These are phyloP conservation scores for Sporothrix schenckii DNA, from an alignment of 2,329 filamentous ascomycete species.

Conservation along the genomic window DNA sequence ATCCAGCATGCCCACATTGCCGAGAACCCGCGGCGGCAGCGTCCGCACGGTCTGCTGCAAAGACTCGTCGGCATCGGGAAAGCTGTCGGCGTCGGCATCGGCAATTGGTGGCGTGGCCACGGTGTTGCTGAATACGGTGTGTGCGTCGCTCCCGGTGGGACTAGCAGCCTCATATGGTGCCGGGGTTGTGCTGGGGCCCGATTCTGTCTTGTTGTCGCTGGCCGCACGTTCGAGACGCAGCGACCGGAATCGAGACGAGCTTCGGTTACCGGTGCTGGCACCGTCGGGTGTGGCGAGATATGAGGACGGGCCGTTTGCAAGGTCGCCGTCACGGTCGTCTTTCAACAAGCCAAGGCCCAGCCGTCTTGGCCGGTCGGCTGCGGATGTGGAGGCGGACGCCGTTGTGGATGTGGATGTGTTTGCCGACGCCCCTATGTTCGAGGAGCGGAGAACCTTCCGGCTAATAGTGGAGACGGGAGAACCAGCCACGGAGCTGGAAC, in stretches of 20 bases:
- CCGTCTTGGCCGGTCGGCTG: constrained; percentile 48
- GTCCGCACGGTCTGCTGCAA: constrained; percentile 52
- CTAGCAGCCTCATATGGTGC: constrained; percentile 55
- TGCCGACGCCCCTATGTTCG: constrained; percentile 29
- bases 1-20: constrained; percentile 77
- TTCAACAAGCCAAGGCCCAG: constrained; percentile 38
- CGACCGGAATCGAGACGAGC: constrained; percentile 48
- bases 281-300: constrained; percentile 60
- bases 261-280: constrained; percentile 41
- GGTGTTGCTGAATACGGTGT: constrained; percentile 64
- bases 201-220: constrained; percentile 49
- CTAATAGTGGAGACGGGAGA: constrained; percentile 41
- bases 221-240: constrained; percentile 47
- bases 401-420: constrained; percentile 35
- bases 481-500: constrained; percentile 42
- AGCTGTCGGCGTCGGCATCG: constrained; percentile 69
- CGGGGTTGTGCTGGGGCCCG: constrained; percentile 46
- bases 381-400: constrained; percentile 34
- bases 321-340: constrained; percentile 10
- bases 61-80: constrained; percentile 55
- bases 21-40: constrained; percentile 58
- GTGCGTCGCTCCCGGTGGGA: constrained; percentile 57
- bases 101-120: constrained; percentile 76
- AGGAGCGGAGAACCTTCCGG: constrained; percentile 42
- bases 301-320: constrained; percentile 23